Evolutionary conservation across 495 filamentous ascomycete species (phyloP).

Genomic region (Tricharina praecox): DNA sequence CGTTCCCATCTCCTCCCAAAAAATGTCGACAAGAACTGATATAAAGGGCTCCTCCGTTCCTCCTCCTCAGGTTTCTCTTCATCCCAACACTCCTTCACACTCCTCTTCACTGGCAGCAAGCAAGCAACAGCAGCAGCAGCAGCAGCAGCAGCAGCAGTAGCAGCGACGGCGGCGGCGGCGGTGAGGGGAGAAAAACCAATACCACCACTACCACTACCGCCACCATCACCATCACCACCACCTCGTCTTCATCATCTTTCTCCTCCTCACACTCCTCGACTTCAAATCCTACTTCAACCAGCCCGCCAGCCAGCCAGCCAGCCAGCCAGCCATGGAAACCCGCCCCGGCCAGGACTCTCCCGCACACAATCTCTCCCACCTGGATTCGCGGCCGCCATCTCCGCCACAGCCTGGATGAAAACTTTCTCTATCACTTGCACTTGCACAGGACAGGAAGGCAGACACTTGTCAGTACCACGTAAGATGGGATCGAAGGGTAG

Average conservation of each 20-base stretch:
- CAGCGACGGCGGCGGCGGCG: no score
- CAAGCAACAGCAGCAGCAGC: background rate
- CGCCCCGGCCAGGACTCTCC: background rate
- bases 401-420: no score
- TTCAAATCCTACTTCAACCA: no score
- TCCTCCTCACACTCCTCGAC: no score
- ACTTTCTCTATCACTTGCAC: background rate
- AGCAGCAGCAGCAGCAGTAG: background rate
- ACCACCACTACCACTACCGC: no score
- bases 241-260: no score
- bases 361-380: no score
- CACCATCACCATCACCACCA: no score
- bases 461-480: slow-evolving; percentile 16
- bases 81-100: no score
- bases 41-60: background rate
- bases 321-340: background rate
- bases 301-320: no score
- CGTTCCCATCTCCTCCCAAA: background rate
- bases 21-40: background rate
- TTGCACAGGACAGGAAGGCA: background rate
- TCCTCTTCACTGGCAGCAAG: no score
- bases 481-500: slow-evolving; percentile 28
- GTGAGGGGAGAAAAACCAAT: background rate
- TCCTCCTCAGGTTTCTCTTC: background rate
- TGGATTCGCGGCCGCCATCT: background rate